These are phyloP conservation scores for Cymodocea nodosa DNA, from an alignment of 116 monocot genomes.

Conservation along the genomic window DNA sequence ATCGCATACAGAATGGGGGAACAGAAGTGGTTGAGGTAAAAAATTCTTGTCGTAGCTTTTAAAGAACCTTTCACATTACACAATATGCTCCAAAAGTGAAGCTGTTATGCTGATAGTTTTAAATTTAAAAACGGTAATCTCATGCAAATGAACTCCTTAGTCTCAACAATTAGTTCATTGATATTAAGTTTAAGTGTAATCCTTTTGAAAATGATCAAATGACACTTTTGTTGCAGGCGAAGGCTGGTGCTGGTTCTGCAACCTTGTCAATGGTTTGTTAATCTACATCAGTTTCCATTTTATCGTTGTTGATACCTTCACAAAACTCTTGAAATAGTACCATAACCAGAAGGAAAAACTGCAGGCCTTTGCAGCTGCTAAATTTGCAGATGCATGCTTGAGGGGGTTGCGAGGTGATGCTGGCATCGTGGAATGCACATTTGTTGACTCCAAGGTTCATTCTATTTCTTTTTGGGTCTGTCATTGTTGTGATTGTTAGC, in stretches of 20 bases:
- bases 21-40: slow-evolving; percentile 98
- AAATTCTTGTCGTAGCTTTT: background rate
- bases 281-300: background rate
- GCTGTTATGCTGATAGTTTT: no score
- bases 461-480: background rate
- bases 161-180: no score
- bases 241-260: slow-evolving; percentile 96
- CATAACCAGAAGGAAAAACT: background rate
- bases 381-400: slow-evolving; percentile 97
- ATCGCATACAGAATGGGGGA: slow-evolving; percentile 96
- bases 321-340: no score
- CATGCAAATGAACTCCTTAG: no score
- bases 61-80: background rate
- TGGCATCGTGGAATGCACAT: slow-evolving; percentile 85
- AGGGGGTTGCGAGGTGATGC: slow-evolving; percentile 80
- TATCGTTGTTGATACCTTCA: no score
- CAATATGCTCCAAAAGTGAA: no score
- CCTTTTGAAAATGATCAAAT: background rate
- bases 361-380: slow-evolving; percentile 95
- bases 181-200: background rate
- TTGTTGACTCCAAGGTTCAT: slow-evolving; percentile 85
- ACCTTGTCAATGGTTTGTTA: slow-evolving; percentile 85
- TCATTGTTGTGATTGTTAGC: background rate
- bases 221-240: slow-evolving; percentile 42
- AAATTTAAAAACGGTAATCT: no score